Conservation (phyloP, 768 basidiomycete species). For the Crucibulum laeve region DNA sequence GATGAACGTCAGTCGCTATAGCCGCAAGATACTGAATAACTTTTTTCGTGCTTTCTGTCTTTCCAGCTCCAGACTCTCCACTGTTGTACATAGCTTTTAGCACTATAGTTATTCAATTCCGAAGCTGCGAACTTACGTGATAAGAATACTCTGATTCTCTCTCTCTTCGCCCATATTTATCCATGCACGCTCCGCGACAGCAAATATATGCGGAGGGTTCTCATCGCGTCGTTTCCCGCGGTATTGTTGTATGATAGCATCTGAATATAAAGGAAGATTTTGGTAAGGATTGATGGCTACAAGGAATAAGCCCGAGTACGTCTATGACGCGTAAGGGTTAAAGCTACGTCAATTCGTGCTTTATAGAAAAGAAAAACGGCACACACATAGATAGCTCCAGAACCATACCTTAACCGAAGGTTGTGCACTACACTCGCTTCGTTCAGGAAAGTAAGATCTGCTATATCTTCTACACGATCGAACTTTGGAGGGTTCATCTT, state of each 20-base stretch:
- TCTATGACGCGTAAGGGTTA: constrained; percentile 38
- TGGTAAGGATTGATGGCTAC: constrained; percentile 99
- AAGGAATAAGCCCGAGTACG: constrained; percentile 93
- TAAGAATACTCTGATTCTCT: constrained; percentile 96
- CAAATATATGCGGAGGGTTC: constrained; percentile 95
- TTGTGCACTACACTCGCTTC: constrained; percentile 99
- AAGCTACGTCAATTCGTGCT: constrained; percentile 2
- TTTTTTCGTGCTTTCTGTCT: constrained; percentile 99
- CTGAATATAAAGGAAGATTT: constrained; percentile 85
- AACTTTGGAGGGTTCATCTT: constrained; percentile 99
- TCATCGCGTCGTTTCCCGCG: constrained; percentile 85
- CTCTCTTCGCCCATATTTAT: constrained; percentile 96
- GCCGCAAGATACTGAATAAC: constrained; percentile 99
- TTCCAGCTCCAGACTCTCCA: constrained; percentile 98
- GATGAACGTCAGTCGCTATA: constrained; percentile 81
- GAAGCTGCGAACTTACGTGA: constrained; percentile 65
- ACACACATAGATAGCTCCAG: constrained; percentile 89
- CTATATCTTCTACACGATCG: constrained; percentile 96
- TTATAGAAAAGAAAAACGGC: constrained; percentile 18
- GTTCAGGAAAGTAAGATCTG: constrained; percentile 95
- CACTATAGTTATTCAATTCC: too few species aligned
- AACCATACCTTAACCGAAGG: constrained; percentile 85
- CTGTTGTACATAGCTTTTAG: constrained; percentile 31
- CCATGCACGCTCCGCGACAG: constrained; percentile 97
- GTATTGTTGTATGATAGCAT: constrained; percentile 85